Evolutionary conservation across 805 yeast genomes (phyloP).

Genomic region (Kluyveromyces siamensis): DNA sequence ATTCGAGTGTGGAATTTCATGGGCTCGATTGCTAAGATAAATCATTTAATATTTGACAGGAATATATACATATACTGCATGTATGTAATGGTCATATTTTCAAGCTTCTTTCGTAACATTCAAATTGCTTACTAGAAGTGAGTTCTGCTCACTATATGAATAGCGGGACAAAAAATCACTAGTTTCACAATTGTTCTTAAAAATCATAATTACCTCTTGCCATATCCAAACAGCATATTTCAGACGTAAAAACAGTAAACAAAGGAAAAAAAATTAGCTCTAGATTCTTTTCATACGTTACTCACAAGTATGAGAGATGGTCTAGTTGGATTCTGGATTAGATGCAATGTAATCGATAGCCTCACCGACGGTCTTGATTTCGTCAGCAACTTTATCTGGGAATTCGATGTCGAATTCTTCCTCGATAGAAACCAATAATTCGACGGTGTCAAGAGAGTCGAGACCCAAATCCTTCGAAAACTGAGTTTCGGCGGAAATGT

Average conservation of each 20-base stretch:
- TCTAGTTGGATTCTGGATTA: conserved; percentile 41
- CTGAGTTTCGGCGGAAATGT: conserved; percentile 31
- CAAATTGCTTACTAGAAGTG: neutral
- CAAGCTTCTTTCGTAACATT: neutral
- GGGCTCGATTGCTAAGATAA: neutral
- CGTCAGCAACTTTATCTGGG: conserved; percentile 88
- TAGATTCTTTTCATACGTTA: neutral
- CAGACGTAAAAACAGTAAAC: neutral
- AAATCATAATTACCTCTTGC: neutral
- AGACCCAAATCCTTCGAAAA: conserved; percentile 48
- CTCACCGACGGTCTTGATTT: conserved; percentile 86
- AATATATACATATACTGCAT: neutral
- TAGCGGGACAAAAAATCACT: neutral
- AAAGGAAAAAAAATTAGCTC: neutral
- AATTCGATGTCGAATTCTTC: conserved; percentile 81
- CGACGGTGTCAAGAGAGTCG: conserved; percentile 92
- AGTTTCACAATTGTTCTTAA: neutral
- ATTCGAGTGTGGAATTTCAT: too few species aligned
- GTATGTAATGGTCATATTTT: neutral
- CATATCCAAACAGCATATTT: neutral
- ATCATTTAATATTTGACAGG: neutral
- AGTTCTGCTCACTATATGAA: too few species aligned
- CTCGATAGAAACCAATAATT: conserved; percentile 91
- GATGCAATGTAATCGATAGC: conserved; percentile 79
- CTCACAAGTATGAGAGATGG: neutral